Base-by-base conservation (phyloP, 2,329 filamentous ascomycete species). In the Fusarium bulbicola region DNA sequence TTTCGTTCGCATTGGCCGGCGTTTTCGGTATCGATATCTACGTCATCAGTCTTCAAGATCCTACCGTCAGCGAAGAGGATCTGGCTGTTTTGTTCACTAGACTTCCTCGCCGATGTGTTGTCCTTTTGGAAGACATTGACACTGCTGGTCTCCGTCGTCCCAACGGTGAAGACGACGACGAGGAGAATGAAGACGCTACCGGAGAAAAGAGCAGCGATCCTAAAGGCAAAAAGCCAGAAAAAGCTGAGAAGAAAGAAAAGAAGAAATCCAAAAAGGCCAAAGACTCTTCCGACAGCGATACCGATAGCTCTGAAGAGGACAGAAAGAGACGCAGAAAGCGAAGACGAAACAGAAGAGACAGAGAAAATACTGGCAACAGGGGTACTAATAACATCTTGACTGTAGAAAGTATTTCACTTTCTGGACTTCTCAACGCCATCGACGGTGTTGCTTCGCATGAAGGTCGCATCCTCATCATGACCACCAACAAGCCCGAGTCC, bases 371-470 rank as follows among this genome's bases (percentile, higher is more conserved):
- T 43, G 54, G 52, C 53, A 68, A 67, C 59, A 75, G 81, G 40
- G 80, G 63, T 36, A 66, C 72, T 63, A 71, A 68, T 26, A 76
- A 66, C 20, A 66, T 73, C 57, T 30, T 78, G 40, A 12, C 74
- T 40, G 24, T 74, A 24, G 78, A 82, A 42, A 76, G 87, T n/a
- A 93, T 95, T 73, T 93, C 92, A 2, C 86, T 96, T 5, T 93
- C 92, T 0, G 93, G 93, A 2, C 86, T 97, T 3, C 87, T 97
- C 58, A 97, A 97, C 80, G 92, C 92, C 65, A 94, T 97, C 67
- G 93, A 97, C 77, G 93, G 94, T 61, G 93, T 95, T 3, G 92
- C 92, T 3, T 92, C 91, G 7, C 92, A 93, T 75, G 93, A 95
- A 82, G 93, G 93, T 32, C 89, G 92, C 50, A 89, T 95, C 18